These are phyloP conservation scores for Alternaria novae-zelandiae DNA, from an alignment of 2,329 filamentous ascomycete species.

Conservation along the genomic window DNA sequence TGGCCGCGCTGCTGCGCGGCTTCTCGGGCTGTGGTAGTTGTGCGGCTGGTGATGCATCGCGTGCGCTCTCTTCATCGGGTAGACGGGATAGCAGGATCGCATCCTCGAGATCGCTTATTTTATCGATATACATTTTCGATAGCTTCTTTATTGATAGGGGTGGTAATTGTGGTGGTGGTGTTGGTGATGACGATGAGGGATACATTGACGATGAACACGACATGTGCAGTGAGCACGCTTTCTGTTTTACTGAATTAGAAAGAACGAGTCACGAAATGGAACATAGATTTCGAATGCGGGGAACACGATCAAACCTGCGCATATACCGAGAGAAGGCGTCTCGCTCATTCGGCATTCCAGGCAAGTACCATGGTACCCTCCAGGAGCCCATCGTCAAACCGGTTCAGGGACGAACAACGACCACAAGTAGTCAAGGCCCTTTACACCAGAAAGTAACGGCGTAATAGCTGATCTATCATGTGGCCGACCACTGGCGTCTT, in stretches of 20 bases:
- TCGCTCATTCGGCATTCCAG: neutral
- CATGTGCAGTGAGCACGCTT: neutral
- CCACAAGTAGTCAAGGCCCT: neutral
- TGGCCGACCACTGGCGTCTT: neutral
- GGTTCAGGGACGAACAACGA: neutral
- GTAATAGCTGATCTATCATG: neutral
- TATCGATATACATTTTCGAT: neutral
- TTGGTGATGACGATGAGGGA: neutral
- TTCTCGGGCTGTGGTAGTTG: neutral
- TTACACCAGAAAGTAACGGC: neutral
- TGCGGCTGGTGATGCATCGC: neutral
- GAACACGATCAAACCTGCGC: neutral
- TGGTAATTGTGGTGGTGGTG: neutral
- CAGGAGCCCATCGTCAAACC: neutral
- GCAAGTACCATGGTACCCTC: neutral
- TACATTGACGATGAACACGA: neutral
- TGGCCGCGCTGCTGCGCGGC: neutral
- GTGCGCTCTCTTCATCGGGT: neutral
- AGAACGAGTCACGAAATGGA: neutral
- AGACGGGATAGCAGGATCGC: neutral
- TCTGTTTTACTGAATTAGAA: neutral
- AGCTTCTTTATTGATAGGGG: neutral
- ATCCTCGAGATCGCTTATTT: neutral
- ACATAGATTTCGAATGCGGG: neutral
- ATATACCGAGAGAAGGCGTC: neutral